Evolutionary conservation across 768 basidiomycete genomes (phyloP), one percentile per base, ranked within the genome.

Genomic region (Kwoniella europaea): DNA sequence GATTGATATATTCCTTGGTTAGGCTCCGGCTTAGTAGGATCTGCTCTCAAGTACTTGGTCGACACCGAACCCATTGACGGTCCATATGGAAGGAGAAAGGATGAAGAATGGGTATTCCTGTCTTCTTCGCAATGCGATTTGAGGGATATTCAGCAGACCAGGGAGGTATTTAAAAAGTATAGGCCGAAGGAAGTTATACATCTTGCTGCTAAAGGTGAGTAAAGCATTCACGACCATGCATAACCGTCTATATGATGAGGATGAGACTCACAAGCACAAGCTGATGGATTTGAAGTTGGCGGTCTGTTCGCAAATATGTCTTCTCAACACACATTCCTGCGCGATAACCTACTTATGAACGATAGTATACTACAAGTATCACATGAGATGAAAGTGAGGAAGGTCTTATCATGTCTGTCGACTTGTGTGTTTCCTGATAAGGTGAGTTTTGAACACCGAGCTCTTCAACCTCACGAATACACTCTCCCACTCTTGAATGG

Each of bases 361-460:
- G 93, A 96, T 82, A 94, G 94, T 83, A 89, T 98, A 53, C 87
- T 98, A 22, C 89, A 94, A 80, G 86, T 88, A 42, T 86, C 93
- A 9, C 87, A 92, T 80, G 86, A 89, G 73, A 85, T 87, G 77
- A 86, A 88, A 61, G 81, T 83, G 22, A 75, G 87, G 72, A 98
- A 97, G 84, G 87, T 96, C 75, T 91, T 98, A 68, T 97, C 95
- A 13, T 98, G 95, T 80, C 89, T 98, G 50, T 97, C 95, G 10
- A 98, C 96, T 53, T 98, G 95, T 81, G 93, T 98, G 57, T 98
- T 95, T 86, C 95, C 95, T 0, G 95, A 98, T 84, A 91, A 94
- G 83, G 76, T 76, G 50, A 64, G 69, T 65, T 29, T 6, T 10
- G 62, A 3, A 16, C 22, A 44, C n/a, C 22, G 9, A 4, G 24